Evolutionary conservation across 441 rosid species (phyloP).

Genomic region (Gossypium davidsonii): DNA sequence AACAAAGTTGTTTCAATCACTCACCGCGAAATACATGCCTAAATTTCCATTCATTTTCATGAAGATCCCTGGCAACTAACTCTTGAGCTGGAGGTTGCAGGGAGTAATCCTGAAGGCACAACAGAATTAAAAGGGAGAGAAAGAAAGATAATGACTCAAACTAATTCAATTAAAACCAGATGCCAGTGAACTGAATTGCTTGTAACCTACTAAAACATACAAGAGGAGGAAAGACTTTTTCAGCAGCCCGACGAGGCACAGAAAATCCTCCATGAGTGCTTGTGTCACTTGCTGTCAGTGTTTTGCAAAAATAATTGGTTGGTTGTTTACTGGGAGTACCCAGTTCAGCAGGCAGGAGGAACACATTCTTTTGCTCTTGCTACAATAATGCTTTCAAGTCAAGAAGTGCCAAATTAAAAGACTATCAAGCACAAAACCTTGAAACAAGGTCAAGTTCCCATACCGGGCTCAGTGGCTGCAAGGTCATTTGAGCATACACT

Average conservation of each 20-base stretch:
- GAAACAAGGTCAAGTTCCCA: not conserved
- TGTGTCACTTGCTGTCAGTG: slow-evolving; percentile 75
- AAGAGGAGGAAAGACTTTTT: slow-evolving; percentile 70
- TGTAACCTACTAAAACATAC: slow-evolving; percentile 23
- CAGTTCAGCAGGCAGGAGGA: slow-evolving; percentile 48
- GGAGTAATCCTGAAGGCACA: slow-evolving; percentile 33
- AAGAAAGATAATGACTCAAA: not conserved
- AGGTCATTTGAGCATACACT: slow-evolving; percentile 71
- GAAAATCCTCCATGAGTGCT: slow-evolving; percentile 82
- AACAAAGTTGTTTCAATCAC: not conserved
- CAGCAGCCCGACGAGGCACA: slow-evolving; percentile 78
- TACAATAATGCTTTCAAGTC: slow-evolving; percentile 20
- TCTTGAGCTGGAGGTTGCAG: slow-evolving; percentile 41
- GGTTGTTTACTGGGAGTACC: slow-evolving; percentile 68
- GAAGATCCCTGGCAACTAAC: slow-evolving; percentile 43
- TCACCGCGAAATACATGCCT: slow-evolving; percentile 35
- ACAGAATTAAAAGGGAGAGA: not conserved
- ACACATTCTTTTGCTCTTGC: slow-evolving; percentile 72
- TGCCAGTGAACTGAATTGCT: not conserved
- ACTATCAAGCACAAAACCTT: not conserved
- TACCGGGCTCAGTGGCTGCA: slow-evolving; percentile 73
- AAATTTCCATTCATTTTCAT: slow-evolving; percentile 46
- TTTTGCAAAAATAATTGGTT: slow-evolving; percentile 66
- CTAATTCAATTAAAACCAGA: not conserved
- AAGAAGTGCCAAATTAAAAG: not conserved